Evolutionary conservation across 1,139 yeast species (phyloP).

Genomic region (Kazachstania sp.): DNA sequence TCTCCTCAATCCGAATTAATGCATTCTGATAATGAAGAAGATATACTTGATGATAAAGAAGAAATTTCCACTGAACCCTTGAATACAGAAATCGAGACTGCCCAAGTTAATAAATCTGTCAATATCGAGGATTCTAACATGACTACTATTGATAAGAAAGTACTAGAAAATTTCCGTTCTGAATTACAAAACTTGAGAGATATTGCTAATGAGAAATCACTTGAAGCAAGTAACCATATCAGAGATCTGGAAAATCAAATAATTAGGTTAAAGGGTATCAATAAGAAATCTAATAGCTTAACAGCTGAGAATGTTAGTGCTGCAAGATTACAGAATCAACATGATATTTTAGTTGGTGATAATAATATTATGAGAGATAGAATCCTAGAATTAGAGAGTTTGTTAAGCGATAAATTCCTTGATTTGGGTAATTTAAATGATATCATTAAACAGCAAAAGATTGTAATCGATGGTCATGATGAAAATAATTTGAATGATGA

Average conservation of each 20-base stretch:
- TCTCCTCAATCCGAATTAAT: background rate
- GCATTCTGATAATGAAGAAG: background rate
- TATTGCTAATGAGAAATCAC: conserved; percentile 45
- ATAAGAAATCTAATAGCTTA: conserved; percentile 1
- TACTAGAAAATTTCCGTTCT: conserved; percentile 28
- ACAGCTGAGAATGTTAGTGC: conserved; percentile 5
- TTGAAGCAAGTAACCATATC: conserved; percentile 46
- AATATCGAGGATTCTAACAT: background rate
- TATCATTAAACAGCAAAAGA: conserved; percentile 48
- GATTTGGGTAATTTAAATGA: conserved; percentile 48
- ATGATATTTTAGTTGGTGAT: conserved; percentile 41
- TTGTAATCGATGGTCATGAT: conserved; percentile 12
- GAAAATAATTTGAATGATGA: conserved; percentile 38
- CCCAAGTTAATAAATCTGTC: background rate
- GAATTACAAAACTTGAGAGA: conserved; percentile 41
- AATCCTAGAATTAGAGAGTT: conserved; percentile 42
- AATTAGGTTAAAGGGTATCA: conserved; percentile 19
- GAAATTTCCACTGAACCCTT: background rate
- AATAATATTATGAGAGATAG: conserved; percentile 38
- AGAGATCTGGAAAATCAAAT: conserved; percentile 42
- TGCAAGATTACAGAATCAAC: conserved; percentile 40
- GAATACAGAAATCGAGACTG: background rate
- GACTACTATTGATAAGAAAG: conserved; percentile 1
- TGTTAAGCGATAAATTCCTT: conserved; percentile 48
- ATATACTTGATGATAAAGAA: background rate